Percentiles rank a stretch among this genome's conserved stretches.
Evolutionary conservation across 192 early-diverging fungal genomes (phyloP).

Genomic region (Chytriomyces hyalinus): DNA sequence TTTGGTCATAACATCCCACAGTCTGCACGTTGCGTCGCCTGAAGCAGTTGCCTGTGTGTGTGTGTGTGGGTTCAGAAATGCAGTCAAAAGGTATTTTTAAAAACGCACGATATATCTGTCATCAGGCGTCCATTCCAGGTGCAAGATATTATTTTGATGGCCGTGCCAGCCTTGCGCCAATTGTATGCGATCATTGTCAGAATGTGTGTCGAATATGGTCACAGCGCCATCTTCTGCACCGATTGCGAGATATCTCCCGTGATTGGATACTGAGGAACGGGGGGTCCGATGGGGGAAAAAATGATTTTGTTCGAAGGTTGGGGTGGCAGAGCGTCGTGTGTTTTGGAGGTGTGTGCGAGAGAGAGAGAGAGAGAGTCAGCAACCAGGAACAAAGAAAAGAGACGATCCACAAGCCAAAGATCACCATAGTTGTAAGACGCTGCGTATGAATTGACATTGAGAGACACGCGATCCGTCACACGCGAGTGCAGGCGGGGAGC

Average conservation of each 20-base stretch:
- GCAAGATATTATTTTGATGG: conserved; percentile 83
- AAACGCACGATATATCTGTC: conserved; percentile 64
- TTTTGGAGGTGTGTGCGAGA: background rate
- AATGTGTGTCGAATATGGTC: conserved; percentile 62
- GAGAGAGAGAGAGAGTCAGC: background rate
- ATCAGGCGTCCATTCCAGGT: conserved; percentile 77
- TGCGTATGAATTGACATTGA: background rate
- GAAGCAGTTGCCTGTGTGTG: conserved; percentile 65
- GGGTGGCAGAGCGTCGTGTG: background rate
- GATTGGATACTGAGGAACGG: conserved; percentile 46
- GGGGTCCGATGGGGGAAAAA: background rate
- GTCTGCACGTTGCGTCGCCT: conserved; percentile 72
- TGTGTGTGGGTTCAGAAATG: conserved; percentile 1
- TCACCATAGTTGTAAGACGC: background rate
- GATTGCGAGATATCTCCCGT: conserved; percentile 66
- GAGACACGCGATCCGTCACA: background rate
- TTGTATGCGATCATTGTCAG: conserved; percentile 24
- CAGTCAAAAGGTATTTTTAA: conserved; percentile 2
- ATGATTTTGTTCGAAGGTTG: background rate
- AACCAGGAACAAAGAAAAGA: background rate
- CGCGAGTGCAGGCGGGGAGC: background rate
- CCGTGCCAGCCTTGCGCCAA: conserved; percentile 51
- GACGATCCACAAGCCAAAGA: background rate
- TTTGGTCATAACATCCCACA: conserved; percentile 79
- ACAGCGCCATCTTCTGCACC: conserved; percentile 73